Percentiles rank a stretch among this genome's conserved stretches.
These are phyloP conservation scores for Wakefieldia striispora DNA, from an alignment of 768 basidiomycete genomes.

Conservation along the genomic window DNA sequence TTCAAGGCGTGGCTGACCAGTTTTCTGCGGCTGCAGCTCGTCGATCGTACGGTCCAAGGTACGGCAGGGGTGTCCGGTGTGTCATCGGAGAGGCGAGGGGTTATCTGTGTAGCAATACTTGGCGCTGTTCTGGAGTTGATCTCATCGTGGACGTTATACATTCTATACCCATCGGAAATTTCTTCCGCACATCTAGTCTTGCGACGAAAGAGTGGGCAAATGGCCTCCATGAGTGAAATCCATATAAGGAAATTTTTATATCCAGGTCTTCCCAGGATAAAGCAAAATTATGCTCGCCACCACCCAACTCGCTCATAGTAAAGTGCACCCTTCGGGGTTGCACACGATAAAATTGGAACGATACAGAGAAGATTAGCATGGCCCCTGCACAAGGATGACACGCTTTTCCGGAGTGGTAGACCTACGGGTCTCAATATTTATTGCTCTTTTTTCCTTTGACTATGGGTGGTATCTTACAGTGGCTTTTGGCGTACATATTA, in stretches of 20 bases:
- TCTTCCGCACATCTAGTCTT: not conserved
- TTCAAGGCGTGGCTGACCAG: not conserved
- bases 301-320: accelerated
- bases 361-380: conserved; percentile 99
- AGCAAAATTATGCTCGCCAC: conserved; percentile 13
- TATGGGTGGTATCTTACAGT: too few species aligned
- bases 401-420: conserved; percentile 92
- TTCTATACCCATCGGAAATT: conserved; percentile 12
- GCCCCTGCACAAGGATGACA: conserved; percentile 99
- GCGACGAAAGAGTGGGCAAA: too few species aligned
- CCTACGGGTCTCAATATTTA: conserved; percentile 45
- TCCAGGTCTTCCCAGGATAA: conserved; percentile 18
- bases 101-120: not conserved
- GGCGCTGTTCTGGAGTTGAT: conserved; percentile 4
- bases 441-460: conserved; percentile 18
- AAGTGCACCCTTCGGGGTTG: conserved; percentile 83
- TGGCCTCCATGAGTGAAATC: too few species aligned
- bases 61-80: conserved; percentile 74
- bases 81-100: conserved; percentile 59
- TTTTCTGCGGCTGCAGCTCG: conserved; percentile 43
- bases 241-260: not conserved
- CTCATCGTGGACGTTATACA: conserved; percentile 6
- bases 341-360: conserved; percentile 99
- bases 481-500: too few species aligned
- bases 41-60: conserved; percentile 67